phyloP scores from a whole-genome alignment of 1,284 basidiomycete species.

The Rhodotorula sp. region DNA sequence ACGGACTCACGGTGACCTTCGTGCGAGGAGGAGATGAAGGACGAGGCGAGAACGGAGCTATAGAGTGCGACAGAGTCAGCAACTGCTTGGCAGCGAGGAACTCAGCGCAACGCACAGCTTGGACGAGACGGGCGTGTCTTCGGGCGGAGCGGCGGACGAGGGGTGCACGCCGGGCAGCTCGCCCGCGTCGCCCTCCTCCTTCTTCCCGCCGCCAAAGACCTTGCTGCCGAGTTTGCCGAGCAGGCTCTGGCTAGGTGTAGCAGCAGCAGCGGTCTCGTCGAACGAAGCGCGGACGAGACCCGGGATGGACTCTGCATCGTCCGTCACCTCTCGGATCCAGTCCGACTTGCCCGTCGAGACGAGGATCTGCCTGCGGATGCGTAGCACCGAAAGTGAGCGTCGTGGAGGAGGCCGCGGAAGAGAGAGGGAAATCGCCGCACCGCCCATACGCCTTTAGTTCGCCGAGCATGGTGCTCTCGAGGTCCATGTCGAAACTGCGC shows the following conservation, averaged over 20 bases:
- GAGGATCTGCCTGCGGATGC: slow-evolving; percentile 61
- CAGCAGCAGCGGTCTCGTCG: background rate
- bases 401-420: slow-evolving; percentile 3
- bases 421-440: slow-evolving; percentile 38
- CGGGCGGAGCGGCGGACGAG: background rate
- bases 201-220: slow-evolving; percentile 33
- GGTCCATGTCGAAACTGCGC: slow-evolving; percentile 38
- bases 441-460: slow-evolving; percentile 78
- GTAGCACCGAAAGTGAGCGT: slow-evolving; percentile 9
- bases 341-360: slow-evolving; percentile 79
- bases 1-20: slow-evolving; percentile 63
- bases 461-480: slow-evolving; percentile 61
- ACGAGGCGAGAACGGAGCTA: slow-evolving; percentile 76
- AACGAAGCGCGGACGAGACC: slow-evolving; percentile 21
- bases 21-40: slow-evolving; percentile 63
- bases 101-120: background rate
- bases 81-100: background rate
- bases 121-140: background rate
- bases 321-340: slow-evolving; percentile 39
- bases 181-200: background rate
- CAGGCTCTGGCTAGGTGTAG: background rate
- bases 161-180: slow-evolving; percentile 15
- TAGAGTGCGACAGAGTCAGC: no score
- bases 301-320: slow-evolving; percentile 14
- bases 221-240: slow-evolving; percentile 37